Evolutionary conservation across 306 rosid genomes (phyloP).

Genomic region (Quercus robur): DNA sequence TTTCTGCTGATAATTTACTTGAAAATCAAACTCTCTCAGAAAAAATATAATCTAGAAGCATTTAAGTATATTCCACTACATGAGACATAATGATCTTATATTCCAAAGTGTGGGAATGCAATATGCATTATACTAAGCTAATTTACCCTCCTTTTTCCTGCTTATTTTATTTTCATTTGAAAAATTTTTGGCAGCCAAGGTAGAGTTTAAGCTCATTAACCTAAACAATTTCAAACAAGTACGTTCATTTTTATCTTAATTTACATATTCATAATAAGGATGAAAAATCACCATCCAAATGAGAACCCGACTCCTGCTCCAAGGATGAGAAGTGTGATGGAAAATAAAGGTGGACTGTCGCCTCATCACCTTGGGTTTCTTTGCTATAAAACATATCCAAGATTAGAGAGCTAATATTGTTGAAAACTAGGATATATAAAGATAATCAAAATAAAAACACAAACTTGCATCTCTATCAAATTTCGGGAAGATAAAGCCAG

Average conservation of each 20-base stretch:
- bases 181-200: neutral
- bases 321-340: conserved; percentile 95
- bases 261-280: neutral
- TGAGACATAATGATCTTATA: neutral
- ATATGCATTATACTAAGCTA: neutral
- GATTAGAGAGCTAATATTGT: neutral
- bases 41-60: neutral
- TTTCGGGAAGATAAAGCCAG: neutral
- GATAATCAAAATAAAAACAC: neutral
- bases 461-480: neutral
- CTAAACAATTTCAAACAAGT: neutral
- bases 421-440: neutral
- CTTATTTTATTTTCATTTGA: neutral
- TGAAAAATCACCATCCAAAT: conserved; percentile 79
- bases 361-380: conserved; percentile 74
- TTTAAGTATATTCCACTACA: neutral
- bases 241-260: neutral
- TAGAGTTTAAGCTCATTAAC: conserved; percentile 2
- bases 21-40: neutral
- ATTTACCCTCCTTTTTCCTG: neutral
- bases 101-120: neutral
- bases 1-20: neutral
- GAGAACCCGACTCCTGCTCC: conserved; percentile 89
- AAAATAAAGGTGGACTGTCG: conserved; percentile 86
- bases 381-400: conserved; percentile 41